These are phyloP conservation scores for Oryza coarctata DNA, from an alignment of 176 grass and related monocot species.

Conservation along the genomic window DNA sequence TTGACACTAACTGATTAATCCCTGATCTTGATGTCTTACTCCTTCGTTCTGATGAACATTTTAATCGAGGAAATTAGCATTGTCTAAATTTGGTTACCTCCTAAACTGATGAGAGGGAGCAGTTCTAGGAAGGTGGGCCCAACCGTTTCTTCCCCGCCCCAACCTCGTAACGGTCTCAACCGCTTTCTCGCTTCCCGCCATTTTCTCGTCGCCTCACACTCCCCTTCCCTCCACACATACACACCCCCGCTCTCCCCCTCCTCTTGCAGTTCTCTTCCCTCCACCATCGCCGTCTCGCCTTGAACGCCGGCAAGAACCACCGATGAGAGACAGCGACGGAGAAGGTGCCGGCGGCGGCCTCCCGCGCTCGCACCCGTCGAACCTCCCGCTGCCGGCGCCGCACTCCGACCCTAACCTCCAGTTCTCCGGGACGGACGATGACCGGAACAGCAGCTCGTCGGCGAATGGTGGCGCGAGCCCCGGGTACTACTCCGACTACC, in stretches of 20 bases:
- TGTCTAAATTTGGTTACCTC: background rate
- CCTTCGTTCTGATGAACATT: background rate
- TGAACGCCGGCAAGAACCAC: slow-evolving; percentile 14
- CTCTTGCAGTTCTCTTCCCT: slow-evolving; percentile 35
- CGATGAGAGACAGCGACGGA: slow-evolving; percentile 55
- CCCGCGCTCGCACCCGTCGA: slow-evolving; percentile 50
- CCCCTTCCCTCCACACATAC: slow-evolving; percentile 30
- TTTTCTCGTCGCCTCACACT: slow-evolving; percentile 45
- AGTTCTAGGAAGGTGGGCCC: slow-evolving; percentile 1
- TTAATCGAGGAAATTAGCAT: background rate
- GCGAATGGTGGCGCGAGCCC: slow-evolving; percentile 45
- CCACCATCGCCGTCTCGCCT: background rate
- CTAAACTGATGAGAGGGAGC: slow-evolving; percentile 32
- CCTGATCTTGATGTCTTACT: background rate
- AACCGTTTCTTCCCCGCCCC: background rate
- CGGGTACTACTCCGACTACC: slow-evolving; percentile 65
- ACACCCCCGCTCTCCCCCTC: slow-evolving; percentile 31
- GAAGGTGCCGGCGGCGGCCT: slow-evolving; percentile 49
- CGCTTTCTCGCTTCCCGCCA: slow-evolving; percentile 41
- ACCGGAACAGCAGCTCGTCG: slow-evolving; percentile 85
- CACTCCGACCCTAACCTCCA: slow-evolving; percentile 51
- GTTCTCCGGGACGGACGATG: slow-evolving; percentile 55
- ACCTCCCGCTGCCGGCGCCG: slow-evolving; percentile 40
- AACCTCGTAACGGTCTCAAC: slow-evolving; percentile 33
- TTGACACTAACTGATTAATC: no score